These are phyloP conservation scores for Neurospora cerealis DNA, from an alignment of 495 filamentous ascomycete genomes.

Conservation along the genomic window DNA sequence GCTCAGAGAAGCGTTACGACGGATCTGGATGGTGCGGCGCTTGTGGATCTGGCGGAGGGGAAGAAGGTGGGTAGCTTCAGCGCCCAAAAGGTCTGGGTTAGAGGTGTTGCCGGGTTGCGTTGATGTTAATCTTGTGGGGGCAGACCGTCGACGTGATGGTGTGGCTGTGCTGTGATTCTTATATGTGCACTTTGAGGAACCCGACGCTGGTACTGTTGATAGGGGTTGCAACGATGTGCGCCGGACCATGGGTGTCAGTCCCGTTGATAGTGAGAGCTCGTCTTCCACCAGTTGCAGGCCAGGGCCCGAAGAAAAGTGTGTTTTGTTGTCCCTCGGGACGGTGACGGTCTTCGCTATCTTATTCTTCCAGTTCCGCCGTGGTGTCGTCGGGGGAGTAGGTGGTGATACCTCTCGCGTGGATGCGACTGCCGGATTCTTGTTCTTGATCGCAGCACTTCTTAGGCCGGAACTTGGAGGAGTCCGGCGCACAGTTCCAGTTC, in stretches of 20 bases:
- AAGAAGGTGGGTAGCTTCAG: constrained; percentile 35
- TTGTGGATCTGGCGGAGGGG: constrained; percentile 54
- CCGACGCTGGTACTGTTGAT: constrained; percentile 35
- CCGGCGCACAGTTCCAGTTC: not conserved
- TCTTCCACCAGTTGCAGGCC: not conserved
- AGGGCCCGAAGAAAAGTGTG: not conserved
- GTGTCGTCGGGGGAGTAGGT: not conserved
- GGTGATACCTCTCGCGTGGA: not conserved
- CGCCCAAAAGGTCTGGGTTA: constrained; percentile 16
- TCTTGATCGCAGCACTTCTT: not conserved
- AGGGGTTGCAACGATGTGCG: constrained; percentile 41
- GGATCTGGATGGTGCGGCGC: constrained; percentile 58
- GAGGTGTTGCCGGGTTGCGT: constrained; percentile 21
- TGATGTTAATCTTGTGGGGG: not conserved
- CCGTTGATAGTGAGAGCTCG: constrained; percentile 40
- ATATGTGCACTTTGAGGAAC: not conserved
- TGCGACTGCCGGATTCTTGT: not conserved
- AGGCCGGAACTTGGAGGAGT: not conserved
- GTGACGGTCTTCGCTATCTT: not conserved
- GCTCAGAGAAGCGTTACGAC: constrained; percentile 42
- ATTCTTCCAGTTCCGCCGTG: not conserved
- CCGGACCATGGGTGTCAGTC: constrained; percentile 57
- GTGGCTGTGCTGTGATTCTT: not conserved
- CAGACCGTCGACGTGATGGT: not conserved
- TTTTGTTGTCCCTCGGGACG: not conserved